phyloP scores from a whole-genome alignment of 2,329 filamentous ascomycete genomes.

The Cladosporium sp. region DNA sequence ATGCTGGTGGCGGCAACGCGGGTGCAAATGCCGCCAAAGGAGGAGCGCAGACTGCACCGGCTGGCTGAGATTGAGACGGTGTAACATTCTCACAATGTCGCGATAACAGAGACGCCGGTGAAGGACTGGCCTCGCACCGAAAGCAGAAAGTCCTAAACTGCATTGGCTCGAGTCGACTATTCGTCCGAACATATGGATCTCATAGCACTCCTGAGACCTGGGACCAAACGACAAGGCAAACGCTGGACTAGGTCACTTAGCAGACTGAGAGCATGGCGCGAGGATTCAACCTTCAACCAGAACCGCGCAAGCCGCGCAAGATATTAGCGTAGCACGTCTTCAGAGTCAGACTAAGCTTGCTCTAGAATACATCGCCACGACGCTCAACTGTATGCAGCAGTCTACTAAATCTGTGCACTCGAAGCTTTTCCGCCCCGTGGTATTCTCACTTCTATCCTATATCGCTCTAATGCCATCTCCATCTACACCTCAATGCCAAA shows the following conservation, averaged over 20 bases:
- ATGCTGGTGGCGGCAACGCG: background rate
- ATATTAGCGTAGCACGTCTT: too few relatives aligned
- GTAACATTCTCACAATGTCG: background rate
- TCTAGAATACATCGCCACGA: background rate
- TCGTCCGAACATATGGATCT: too few relatives aligned
- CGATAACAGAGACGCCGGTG: background rate
- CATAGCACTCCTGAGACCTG: too few relatives aligned
- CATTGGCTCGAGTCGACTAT: too few relatives aligned
- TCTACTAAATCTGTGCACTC: background rate
- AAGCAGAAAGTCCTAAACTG: too few relatives aligned
- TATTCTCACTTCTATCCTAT: background rate
- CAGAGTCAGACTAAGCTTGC: background rate
- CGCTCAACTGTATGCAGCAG: background rate
- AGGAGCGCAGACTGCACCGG: background rate
- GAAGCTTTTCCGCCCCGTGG: background rate
- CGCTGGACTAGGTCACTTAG: too few relatives aligned
- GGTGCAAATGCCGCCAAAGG: background rate
- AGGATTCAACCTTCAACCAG: too few relatives aligned
- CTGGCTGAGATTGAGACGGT: background rate
- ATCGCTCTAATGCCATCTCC: background rate
- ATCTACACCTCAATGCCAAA: conserved; percentile 9
- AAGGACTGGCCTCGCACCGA: too few relatives aligned
- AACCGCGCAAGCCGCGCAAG: too few relatives aligned
- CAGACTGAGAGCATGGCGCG: too few relatives aligned
- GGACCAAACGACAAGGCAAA: too few relatives aligned